These are phyloP conservation scores for Rhizopus arrhizus DNA, from an alignment of 371 early-diverging fungal genomes.

Conservation along the genomic window DNA sequence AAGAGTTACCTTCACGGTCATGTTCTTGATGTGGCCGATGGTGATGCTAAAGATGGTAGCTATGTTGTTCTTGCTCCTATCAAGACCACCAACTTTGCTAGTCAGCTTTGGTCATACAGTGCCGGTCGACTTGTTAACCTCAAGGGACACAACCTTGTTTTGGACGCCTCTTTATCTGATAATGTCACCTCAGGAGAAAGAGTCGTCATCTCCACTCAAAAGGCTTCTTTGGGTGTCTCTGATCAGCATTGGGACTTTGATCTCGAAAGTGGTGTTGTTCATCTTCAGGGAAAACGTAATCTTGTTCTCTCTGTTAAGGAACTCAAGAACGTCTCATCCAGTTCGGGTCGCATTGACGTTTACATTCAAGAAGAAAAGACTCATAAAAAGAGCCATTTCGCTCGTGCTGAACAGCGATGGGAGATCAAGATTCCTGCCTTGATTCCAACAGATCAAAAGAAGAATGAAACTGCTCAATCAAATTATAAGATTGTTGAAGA, in stretches of 20 bases:
- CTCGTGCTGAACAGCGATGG: constrained; percentile 48
- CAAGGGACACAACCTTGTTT: constrained; percentile 38
- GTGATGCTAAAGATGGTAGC: constrained; percentile 28
- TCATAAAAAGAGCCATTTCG: constrained; percentile 24
- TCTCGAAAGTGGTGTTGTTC: constrained; percentile 34
- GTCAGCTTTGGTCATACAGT: constrained; percentile 59
- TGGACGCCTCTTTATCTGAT: constrained; percentile 36
- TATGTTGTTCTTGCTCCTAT: constrained; percentile 38
- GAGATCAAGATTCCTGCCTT: constrained; percentile 42
- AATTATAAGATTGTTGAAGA: constrained; percentile 40
- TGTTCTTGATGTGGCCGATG: constrained; percentile 43
- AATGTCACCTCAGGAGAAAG: constrained; percentile 35
- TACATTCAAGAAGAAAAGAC: constrained; percentile 44
- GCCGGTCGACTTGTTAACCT: constrained; percentile 54
- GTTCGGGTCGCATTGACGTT: constrained; percentile 30
- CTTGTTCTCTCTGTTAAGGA: constrained; percentile 45
- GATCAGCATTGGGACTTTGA: constrained; percentile 44
- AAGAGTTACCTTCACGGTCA: constrained; percentile 46
- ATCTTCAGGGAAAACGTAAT: constrained; percentile 34
- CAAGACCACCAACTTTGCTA: constrained; percentile 39
- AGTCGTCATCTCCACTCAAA: constrained; percentile 31
- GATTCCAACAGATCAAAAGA: constrained; percentile 31
- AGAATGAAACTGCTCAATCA: constrained; percentile 13
- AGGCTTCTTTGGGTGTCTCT: constrained; percentile 15
- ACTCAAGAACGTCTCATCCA: constrained; percentile 18